phyloP scores from a whole-genome alignment of 148 eudicot species.

The Spergularia bocconei region DNA sequence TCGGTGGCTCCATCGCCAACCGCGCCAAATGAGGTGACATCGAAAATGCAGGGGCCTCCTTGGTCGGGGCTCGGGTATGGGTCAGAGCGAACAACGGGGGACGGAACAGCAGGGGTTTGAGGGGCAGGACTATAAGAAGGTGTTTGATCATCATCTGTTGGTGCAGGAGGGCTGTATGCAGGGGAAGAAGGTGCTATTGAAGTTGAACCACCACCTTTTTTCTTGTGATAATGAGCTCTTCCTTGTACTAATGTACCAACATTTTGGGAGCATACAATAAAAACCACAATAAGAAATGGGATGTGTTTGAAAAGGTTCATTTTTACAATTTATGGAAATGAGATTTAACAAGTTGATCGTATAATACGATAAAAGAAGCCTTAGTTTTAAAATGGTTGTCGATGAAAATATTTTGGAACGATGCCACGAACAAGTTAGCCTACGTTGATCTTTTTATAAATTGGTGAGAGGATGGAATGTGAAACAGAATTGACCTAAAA shows the following conservation, averaged over 20 bases:
- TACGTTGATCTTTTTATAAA: no score
- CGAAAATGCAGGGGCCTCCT: constrained; percentile 49
- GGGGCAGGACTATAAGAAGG: constrained; percentile 35
- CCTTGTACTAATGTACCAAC: constrained; percentile 40
- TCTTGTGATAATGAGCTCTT: constrained; percentile 58
- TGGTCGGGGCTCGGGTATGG: constrained; percentile 40
- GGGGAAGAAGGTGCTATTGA: constrained; percentile 19
- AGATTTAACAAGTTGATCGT: background rate
- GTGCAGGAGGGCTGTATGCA: constrained; percentile 21
- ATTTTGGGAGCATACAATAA: constrained; percentile 17
- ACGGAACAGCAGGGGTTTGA: constrained; percentile 24
- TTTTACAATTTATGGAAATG: background rate
- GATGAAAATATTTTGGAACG: no score
- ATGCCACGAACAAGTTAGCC: background rate
- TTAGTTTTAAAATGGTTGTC: background rate
- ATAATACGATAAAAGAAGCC: background rate
- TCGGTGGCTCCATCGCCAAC: constrained; percentile 71
- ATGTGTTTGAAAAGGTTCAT: constrained; percentile 12
- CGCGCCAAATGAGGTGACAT: constrained; percentile 71
- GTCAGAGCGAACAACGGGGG: constrained; percentile 41
- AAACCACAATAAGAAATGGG: background rate
- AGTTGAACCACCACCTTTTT: constrained; percentile 15
- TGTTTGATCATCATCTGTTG: constrained; percentile 18
- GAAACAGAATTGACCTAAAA: background rate
- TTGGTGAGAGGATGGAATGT: background rate